phyloP scores from a whole-genome alignment of 805 yeast species.

The Ogataea pini region DNA sequence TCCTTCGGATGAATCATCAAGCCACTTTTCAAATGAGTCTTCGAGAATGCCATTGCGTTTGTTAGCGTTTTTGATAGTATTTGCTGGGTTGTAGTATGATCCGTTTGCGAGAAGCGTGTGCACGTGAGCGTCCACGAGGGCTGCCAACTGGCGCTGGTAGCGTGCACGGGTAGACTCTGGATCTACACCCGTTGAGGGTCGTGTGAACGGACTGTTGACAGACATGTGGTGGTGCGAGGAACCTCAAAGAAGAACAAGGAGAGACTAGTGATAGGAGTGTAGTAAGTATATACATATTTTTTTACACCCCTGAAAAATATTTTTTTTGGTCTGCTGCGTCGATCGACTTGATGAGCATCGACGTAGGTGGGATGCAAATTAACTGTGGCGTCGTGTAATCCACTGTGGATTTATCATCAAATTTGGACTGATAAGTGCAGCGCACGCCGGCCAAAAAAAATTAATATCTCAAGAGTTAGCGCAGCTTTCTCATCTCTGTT shows the following conservation, averaged over 20 bases:
- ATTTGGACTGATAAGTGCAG: slow-evolving; percentile 1
- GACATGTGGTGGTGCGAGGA: neutral
- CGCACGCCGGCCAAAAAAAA: neutral
- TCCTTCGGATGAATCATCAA: slow-evolving; percentile 7
- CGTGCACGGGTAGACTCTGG: slow-evolving; percentile 3
- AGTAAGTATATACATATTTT: neutral
- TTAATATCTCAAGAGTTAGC: neutral
- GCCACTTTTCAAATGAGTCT: slow-evolving; percentile 26
- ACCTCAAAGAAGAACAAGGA: too few relatives aligned
- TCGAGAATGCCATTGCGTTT: slow-evolving; percentile 21
- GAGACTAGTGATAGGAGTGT: too few relatives aligned
- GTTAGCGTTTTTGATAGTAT: slow-evolving; percentile 15
- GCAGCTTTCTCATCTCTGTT: neutral
- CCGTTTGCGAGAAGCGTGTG: slow-evolving; percentile 3
- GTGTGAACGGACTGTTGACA: slow-evolving; percentile 5
- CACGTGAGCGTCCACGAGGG: slow-evolving; percentile 9
- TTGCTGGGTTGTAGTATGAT: slow-evolving; percentile 13
- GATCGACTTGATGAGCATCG: too few relatives aligned
- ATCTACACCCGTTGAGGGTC: slow-evolving; percentile 6
- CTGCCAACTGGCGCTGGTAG: slow-evolving; percentile 7
- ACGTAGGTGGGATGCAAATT: too few relatives aligned
- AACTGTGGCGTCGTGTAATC: neutral
- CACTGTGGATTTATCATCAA: slow-evolving; percentile 1
- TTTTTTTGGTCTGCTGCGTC: neutral
- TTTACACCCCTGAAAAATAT: neutral